Conservation (phyloP, 2,329 filamentous ascomycete species). For the Phialophora chinensis region DNA sequence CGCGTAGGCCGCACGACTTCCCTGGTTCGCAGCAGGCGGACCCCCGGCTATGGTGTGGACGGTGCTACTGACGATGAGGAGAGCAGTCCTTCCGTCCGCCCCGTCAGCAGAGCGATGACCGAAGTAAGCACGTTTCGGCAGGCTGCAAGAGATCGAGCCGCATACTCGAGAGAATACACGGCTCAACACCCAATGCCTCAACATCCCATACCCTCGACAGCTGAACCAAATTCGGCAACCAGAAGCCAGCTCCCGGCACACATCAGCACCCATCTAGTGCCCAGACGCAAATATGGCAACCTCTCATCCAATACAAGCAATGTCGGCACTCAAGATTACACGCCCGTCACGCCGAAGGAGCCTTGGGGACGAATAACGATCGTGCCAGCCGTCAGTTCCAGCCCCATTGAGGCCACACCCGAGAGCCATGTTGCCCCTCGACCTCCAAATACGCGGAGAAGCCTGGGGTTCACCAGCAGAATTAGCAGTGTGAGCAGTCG, state of each 20-base stretch:
- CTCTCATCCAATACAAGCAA: slow-evolving; percentile 24
- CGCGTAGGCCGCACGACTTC: slow-evolving; percentile 48
- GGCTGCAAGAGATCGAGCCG: slow-evolving; percentile 44
- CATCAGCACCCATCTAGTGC: slow-evolving; percentile 35
- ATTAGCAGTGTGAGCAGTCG: slow-evolving; percentile 38
- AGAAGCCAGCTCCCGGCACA: slow-evolving; percentile 35
- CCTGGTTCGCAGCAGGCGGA: slow-evolving; percentile 47
- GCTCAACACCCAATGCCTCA: slow-evolving; percentile 43
- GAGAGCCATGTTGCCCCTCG: slow-evolving; percentile 26
- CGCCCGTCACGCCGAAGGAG: slow-evolving; percentile 32
- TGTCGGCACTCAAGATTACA: slow-evolving; percentile 23
- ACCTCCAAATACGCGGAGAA: slow-evolving; percentile 29
- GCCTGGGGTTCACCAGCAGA: slow-evolving; percentile 37
- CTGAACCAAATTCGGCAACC: slow-evolving; percentile 23
- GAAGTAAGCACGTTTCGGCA: slow-evolving; percentile 46
- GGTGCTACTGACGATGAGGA: slow-evolving; percentile 46
- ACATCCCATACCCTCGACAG: slow-evolving; percentile 25
- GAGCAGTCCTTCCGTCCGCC: slow-evolving; percentile 45
- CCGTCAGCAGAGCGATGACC: slow-evolving; percentile 52
- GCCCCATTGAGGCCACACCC: slow-evolving; percentile 32
- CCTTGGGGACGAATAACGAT: slow-evolving; percentile 38
- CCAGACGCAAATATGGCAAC: slow-evolving; percentile 33
- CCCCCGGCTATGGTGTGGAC: slow-evolving; percentile 40
- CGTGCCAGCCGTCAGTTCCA: slow-evolving; percentile 30
- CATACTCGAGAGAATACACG: slow-evolving; percentile 43